phyloP scores from a whole-genome alignment of 441 rosid genomes.

The Brassica balearica region DNA sequence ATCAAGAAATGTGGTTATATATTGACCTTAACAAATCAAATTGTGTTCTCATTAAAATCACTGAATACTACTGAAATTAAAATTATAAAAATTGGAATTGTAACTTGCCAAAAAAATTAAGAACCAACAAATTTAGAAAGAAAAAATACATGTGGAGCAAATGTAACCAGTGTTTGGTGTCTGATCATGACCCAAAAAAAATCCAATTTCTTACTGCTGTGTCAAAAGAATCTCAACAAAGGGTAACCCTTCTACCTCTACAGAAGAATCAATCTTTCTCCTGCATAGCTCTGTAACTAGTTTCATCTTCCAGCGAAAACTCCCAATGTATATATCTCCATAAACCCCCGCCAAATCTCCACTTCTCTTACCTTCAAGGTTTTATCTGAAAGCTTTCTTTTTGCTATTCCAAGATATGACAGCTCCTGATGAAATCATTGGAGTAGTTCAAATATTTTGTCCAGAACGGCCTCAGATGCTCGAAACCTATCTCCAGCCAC shows the following conservation, averaged over 20 bases:
- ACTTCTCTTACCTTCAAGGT: conserved; percentile 35
- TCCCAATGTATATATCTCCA: conserved; percentile 20
- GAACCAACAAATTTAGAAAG: conserved; percentile 1
- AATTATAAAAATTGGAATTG: conserved; percentile 2
- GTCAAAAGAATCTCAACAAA: conserved; percentile 37
- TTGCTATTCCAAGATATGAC: conserved; percentile 73
- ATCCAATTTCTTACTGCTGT: conserved; percentile 26
- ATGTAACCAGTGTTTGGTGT: conserved; percentile 31
- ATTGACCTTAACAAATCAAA: conserved; percentile 27
- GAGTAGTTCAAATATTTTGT: conserved; percentile 85
- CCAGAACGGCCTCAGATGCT: conserved; percentile 97
- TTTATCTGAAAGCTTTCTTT: conserved; percentile 29
- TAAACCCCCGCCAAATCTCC: conserved; percentile 25
- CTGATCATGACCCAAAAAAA: conserved; percentile 35
- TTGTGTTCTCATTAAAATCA: conserved; percentile 10
- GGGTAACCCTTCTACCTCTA: conserved; percentile 37
- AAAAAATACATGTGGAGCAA: conserved; percentile 34
- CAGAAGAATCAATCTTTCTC: conserved; percentile 40
- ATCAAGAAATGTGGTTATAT: conserved; percentile 24
- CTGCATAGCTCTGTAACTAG: conserved; percentile 32
- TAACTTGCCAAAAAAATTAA: conserved; percentile 25
- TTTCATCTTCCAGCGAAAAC: conserved; percentile 28
- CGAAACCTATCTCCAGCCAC: conserved; percentile 90
- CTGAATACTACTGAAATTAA: conserved; percentile 20
- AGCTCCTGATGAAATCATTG: conserved; percentile 81